Evolutionary conservation across 164 flowering plant genomes (phyloP).

Genomic region (Saururus chinensis): DNA sequence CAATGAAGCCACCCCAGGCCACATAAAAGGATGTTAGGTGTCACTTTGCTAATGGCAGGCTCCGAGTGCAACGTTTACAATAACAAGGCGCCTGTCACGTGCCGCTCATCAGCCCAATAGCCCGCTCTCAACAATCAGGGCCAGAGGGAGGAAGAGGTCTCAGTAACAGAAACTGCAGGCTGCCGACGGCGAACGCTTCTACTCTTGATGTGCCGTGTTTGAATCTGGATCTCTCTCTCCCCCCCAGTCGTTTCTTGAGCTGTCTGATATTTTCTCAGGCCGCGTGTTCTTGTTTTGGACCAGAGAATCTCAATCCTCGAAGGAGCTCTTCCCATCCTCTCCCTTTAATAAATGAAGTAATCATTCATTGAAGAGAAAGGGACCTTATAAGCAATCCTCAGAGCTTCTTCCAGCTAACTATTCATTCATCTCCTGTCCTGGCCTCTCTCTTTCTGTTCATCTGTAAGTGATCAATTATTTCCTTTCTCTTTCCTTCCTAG

Average conservation of each 20-base stretch:
- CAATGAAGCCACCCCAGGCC: no score
- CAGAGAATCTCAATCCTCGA: conserved; percentile 3
- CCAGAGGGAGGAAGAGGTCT: no score
- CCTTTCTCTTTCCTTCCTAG: not conserved
- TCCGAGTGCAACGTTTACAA: no score
- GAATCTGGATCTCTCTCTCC: not conserved
- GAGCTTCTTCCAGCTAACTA: no score
- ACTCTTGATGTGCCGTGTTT: not conserved
- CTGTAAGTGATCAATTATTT: conserved; percentile 1
- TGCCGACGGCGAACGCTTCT: not conserved
- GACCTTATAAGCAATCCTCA: not conserved
- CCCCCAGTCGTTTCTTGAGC: not conserved
- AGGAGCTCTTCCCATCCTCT: not conserved
- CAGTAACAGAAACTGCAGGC: no score
- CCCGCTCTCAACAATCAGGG: no score
- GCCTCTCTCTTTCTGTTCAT: not conserved
- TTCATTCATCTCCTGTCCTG: not conserved
- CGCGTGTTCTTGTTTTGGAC: conserved; percentile 1
- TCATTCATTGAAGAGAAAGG: not conserved
- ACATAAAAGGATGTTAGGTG: no score
- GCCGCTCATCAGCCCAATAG: no score
- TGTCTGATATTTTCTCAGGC: conserved; percentile 1
- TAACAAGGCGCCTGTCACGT: no score
- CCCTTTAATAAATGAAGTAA: not conserved
- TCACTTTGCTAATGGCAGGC: no score